Conservation (phyloP, 2,329 filamentous ascomycete genomes). For the Aspergillus ruber region DNA sequence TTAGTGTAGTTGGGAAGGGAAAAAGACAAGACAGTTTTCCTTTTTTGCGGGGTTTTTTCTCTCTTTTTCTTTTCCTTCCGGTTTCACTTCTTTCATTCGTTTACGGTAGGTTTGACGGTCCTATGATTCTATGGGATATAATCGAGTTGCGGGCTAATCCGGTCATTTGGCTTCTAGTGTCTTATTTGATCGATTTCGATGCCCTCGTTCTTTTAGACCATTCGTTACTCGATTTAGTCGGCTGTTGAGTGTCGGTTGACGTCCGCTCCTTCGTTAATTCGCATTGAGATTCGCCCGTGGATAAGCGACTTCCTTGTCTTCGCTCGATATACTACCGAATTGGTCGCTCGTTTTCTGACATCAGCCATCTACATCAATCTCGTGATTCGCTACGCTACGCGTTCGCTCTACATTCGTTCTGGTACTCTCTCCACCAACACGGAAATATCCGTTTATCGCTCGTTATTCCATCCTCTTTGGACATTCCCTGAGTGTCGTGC, state of each 20-base stretch:
- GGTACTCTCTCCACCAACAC: constrained; percentile 1
- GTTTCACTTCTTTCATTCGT: constrained; percentile 1
- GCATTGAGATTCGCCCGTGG: not conserved
- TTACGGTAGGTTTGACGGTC: not conserved
- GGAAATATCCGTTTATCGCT: not conserved
- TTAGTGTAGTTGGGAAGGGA: not conserved
- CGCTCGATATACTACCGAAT: not conserved
- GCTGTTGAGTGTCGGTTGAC: constrained; percentile 13
- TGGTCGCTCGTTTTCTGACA: not conserved
- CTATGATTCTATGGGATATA: not conserved
- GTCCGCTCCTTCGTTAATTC: constrained; percentile 16
- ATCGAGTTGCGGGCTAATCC: not conserved
- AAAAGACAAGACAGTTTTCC: not conserved
- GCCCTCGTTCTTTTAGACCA: constrained; percentile 4
- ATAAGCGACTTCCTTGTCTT: not conserved
- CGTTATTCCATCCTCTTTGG: not conserved
- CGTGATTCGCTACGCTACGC: constrained; percentile 3
- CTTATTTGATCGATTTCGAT: constrained; percentile 2
- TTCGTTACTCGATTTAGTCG: constrained; percentile 7
- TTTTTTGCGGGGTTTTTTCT: too few species aligned
- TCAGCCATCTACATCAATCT: not conserved
- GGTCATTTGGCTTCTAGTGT: not conserved
- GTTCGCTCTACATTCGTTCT: not conserved
- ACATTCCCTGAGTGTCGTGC: constrained; percentile 5
- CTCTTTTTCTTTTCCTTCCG: too few species aligned